Percentiles rank a stretch among this genome's conserved stretches.
Evolutionary conservation across 768 basidiomycete genomes (phyloP).

Genomic region (Boletus reticuloceps): DNA sequence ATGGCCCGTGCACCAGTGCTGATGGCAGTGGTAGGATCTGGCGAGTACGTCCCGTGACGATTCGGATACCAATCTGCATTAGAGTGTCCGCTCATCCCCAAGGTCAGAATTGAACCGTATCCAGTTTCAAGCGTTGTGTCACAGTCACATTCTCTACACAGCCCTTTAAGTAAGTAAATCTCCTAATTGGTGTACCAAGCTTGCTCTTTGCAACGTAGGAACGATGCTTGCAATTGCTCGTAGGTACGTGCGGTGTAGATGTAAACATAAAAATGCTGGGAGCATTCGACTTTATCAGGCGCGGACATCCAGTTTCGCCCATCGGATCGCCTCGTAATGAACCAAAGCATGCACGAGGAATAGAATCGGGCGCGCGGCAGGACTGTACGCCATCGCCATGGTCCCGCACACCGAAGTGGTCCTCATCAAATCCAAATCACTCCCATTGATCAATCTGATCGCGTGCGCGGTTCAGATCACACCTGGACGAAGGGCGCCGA

Average conservation of each 20-base stretch:
- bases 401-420: conserved; percentile 85
- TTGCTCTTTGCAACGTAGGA: no score
- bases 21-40: conserved; percentile 5
- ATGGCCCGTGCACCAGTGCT: not conserved
- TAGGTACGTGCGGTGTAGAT: no score
- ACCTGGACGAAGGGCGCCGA: conserved; percentile 82
- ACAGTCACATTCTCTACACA: conserved; percentile 13
- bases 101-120: not conserved
- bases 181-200: no score
- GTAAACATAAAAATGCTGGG: no score
- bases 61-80: conserved; percentile 22
- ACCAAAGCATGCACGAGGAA: not conserved
- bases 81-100: conserved; percentile 24
- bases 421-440: conserved; percentile 79
- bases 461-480: conserved; percentile 66
- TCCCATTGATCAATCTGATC: conserved; percentile 71
- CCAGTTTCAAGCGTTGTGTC: no score
- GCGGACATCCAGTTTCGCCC: no score
- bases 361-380: conserved; percentile 99
- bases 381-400: no score
- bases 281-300: no score
- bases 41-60: conserved; percentile 13
- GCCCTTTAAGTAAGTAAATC: no score
- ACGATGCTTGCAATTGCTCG: no score
- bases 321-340: no score